Evolutionary conservation across 345 rosid species (phyloP).

Genomic region (Citrus medica): DNA sequence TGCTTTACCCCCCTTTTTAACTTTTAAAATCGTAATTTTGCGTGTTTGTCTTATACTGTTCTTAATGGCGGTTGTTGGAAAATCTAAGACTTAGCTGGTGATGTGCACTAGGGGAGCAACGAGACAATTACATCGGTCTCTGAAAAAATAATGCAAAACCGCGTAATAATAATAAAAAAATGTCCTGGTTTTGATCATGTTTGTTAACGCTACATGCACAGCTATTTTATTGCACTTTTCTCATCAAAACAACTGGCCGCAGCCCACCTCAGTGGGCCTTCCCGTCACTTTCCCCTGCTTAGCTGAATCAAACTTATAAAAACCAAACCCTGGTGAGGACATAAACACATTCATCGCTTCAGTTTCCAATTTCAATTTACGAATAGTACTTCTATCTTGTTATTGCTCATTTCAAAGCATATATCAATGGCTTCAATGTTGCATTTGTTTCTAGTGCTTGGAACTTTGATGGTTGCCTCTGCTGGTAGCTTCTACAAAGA

Average conservation of each 20-base stretch:
- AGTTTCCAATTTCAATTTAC: conserved; percentile 23
- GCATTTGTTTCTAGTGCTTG: not conserved
- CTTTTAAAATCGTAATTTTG: not conserved
- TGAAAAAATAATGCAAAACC: not conserved
- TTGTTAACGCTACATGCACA: not conserved
- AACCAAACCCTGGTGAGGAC: not conserved
- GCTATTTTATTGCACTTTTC: not conserved
- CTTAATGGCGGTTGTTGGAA: not conserved
- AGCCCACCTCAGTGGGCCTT: not conserved
- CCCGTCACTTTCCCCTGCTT: not conserved
- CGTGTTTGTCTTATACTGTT: not conserved
- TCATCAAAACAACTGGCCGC: not conserved
- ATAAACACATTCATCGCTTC: not conserved
- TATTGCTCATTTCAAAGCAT: not conserved
- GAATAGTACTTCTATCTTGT: not conserved
- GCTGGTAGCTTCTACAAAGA: not conserved
- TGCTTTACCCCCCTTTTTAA: no score
- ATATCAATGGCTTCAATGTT: not conserved
- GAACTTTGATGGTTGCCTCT: not conserved
- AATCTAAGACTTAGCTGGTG: not conserved
- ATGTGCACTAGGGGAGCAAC: not conserved
- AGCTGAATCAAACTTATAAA: not conserved
- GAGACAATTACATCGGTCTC: not conserved
- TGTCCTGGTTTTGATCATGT: not conserved
- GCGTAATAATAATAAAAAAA: not conserved